Evolutionary conservation across 148 eudicot species (phyloP).

Genomic region (Fallopia convolvulus): DNA sequence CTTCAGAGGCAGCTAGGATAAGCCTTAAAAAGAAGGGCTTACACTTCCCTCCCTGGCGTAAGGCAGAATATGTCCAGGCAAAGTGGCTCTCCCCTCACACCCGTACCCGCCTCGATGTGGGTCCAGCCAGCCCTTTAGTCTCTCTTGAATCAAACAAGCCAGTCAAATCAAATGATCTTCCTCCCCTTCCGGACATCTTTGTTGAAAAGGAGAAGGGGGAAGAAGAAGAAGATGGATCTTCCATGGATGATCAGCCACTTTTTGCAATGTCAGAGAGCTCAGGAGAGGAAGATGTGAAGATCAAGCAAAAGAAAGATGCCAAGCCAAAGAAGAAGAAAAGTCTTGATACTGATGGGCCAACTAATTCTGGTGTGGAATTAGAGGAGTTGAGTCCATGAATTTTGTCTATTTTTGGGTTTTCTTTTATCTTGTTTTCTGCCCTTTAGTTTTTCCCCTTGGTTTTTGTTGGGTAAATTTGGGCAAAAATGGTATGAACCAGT

Average conservation of each 20-base stretch:
- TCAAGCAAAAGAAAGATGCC: not conserved
- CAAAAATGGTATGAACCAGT: not conserved
- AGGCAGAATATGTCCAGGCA: conserved; percentile 66
- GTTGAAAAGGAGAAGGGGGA: conserved; percentile 12
- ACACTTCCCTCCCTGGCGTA: conserved; percentile 95
- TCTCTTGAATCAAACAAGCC: not conserved
- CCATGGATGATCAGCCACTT: conserved; percentile 13
- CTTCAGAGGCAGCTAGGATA: conserved; percentile 74
- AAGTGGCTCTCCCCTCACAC: conserved; percentile 72
- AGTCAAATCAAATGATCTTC: not conserved
- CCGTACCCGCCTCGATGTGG: conserved; percentile 29
- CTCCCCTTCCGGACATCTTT: not conserved
- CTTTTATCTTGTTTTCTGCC: not conserved
- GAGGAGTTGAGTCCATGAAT: not conserved
- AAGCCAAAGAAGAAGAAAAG: not conserved
- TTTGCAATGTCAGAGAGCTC: conserved; percentile 44
- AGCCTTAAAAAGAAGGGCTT: conserved; percentile 90
- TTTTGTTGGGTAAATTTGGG: conserved; percentile 9
- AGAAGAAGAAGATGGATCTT: conserved; percentile 15
- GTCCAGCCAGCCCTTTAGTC: conserved; percentile 18
- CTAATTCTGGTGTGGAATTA: not conserved
- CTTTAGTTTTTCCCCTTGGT: not conserved
- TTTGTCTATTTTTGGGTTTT: not conserved
- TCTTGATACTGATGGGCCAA: not conserved
- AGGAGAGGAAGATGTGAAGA: conserved; percentile 33